Percentiles rank a stretch among this genome's conserved stretches.
Conservation (phyloP, 768 basidiomycete genomes). For the Mycena kentingensis region DNA sequence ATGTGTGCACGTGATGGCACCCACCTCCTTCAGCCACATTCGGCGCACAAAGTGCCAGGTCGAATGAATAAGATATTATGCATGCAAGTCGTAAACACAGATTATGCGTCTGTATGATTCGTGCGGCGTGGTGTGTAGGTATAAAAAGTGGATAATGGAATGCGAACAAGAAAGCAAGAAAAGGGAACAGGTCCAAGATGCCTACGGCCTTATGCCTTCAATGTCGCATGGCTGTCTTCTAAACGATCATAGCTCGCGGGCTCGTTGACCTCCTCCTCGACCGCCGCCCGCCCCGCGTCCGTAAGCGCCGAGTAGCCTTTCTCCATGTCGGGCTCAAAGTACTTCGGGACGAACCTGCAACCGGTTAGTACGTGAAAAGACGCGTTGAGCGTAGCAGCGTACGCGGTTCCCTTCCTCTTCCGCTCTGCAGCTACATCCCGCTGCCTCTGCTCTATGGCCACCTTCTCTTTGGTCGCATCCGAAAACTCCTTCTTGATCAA, state of each 20-base stretch:
- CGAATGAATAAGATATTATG: neutral
- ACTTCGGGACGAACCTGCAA: constrained; percentile 42
- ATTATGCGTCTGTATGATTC: neutral
- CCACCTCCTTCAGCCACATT: too few species aligned
- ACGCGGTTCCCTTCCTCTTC: constrained; percentile 62
- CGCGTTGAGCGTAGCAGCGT: constrained; percentile 58
- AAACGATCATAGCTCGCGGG: constrained; percentile 34
- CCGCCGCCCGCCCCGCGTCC: constrained; percentile 63
- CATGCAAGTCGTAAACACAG: neutral
- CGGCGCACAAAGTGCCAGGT: too few species aligned
- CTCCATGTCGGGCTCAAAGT: constrained; percentile 71
- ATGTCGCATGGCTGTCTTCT: constrained; percentile 6
- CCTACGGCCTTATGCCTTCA: neutral
- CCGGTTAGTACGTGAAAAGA: neutral
- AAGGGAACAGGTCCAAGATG: neutral
- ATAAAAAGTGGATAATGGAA: neutral
- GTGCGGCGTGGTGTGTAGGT: neutral
- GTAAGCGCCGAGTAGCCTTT: constrained; percentile 73
- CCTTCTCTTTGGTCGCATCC: constrained; percentile 91
- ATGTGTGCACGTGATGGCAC: neutral
- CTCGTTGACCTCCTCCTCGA: constrained; percentile 71
- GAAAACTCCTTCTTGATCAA: constrained; percentile 83
- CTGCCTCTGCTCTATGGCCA: constrained; percentile 90
- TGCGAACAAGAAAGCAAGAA: neutral
- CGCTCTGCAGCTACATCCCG: constrained; percentile 86